These are phyloP conservation scores for Boletus eberwhitei DNA, from an alignment of 768 basidiomycete genomes.

Conservation along the genomic window DNA sequence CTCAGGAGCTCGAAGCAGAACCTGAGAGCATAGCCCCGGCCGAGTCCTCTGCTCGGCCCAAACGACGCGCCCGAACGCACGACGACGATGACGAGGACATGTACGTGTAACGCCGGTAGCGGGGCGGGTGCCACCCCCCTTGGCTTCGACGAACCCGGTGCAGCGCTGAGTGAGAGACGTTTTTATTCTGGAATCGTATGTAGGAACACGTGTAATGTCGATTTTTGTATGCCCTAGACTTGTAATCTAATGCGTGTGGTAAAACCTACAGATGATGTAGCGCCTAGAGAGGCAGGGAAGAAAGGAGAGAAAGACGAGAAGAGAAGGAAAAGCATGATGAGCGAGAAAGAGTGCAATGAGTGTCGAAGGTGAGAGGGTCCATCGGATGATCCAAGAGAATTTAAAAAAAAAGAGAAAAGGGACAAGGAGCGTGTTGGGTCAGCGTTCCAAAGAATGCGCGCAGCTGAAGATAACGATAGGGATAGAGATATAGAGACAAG, in stretches of 20 bases:
- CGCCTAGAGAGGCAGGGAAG: background rate
- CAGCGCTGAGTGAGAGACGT: background rate
- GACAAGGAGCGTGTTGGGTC: conserved; percentile 11
- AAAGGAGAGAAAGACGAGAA: background rate
- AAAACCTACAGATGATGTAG: conserved; percentile 9
- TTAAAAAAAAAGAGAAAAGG: background rate
- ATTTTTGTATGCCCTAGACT: conserved; percentile 5
- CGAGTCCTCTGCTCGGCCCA: conserved; percentile 3
- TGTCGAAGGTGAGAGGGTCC: conserved; percentile 4
- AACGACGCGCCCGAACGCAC: conserved; percentile 7
- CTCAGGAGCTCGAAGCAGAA: conserved; percentile 18
- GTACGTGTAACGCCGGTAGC: conserved; percentile 15
- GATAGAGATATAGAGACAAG: conserved; percentile 1
- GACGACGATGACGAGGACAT: conserved; percentile 22
- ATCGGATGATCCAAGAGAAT: background rate
- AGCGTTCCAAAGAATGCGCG: background rate
- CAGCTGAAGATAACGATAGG: conserved; percentile 4
- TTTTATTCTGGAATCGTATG: background rate
- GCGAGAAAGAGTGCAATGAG: conserved; percentile 1
- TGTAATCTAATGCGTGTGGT: conserved; percentile 9
- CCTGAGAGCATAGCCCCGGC: background rate
- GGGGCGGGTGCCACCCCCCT: background rate
- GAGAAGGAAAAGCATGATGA: background rate
- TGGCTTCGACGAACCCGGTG: background rate
- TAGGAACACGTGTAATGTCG: conserved; percentile 6